Evolutionary conservation across 2,329 filamentous ascomycete species (phyloP), one percentile per base, ranked within the genome.

Genomic region (Thermothelomyces thermophilus): DNA sequence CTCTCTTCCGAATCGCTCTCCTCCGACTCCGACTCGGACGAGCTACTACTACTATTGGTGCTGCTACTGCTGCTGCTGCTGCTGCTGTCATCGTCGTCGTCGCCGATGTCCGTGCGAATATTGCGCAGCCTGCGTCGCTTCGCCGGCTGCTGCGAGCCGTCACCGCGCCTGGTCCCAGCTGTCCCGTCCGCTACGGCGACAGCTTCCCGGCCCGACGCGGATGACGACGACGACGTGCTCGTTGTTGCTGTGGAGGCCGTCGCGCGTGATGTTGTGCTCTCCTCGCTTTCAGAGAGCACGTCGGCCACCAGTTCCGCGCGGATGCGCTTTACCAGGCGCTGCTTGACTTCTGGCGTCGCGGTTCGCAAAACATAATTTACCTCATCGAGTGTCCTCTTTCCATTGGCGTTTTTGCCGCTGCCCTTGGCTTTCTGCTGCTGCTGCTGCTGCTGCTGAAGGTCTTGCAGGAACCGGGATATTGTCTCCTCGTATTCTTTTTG

Each of bases 281-380:
- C 70, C 19, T 71, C 73, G 42, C 68, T 69, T 45, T 76, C 74
- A 1, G 70, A 73, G n/a, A 84, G 67, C 59, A 79, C 74, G 28
- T 73, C 73, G 30, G 80, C 57, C 26, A 84, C 71, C 55, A 73
- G 70, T 63, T 84, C 80, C 8, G 80, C 76, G 28, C 81, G 77
- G 71, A 83, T 81, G 47, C 81, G 76, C 70, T 81, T 83, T 40
- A 80, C 71, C 45, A 82, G 70, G 22, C 80, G 74, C 50, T 69
- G 68, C 53, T 76, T 73, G 64, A 83, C 72, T 36, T 72, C 69
- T 46, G 70, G 70, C 49, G 80, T 75, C 10, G 73, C 66, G 13
- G 74, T 69, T 48, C 71, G 70, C 28, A 73, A 63, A 19, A 77
- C 68, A 49, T 75, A 78, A 30, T 77, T 72, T 4, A 70, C 66